These are phyloP conservation scores for Graphilbum sp. DNA, from an alignment of 2,329 filamentous ascomycete species.

Conservation along the genomic window DNA sequence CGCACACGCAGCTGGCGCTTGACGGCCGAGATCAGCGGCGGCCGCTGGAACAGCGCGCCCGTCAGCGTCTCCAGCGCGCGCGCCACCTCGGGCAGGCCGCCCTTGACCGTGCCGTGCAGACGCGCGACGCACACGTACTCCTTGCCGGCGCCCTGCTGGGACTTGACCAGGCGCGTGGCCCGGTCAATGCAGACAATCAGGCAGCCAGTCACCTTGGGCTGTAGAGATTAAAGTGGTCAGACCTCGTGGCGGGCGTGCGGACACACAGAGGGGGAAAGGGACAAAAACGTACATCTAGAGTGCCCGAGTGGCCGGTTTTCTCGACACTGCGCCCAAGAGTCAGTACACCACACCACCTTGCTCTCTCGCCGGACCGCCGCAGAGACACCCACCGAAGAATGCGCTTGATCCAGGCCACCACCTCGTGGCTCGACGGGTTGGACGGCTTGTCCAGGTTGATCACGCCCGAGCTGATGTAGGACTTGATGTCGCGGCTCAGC, in stretches of 20 bases:
- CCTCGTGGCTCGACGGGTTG: slow-evolving; percentile 95
- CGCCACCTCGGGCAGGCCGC: slow-evolving; percentile 82
- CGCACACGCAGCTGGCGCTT: slow-evolving; percentile 97
- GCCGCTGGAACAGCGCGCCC: slow-evolving; percentile 91
- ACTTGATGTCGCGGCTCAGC: slow-evolving; percentile 86
- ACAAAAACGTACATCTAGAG: slow-evolving; percentile 48
- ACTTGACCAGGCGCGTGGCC: slow-evolving; percentile 94
- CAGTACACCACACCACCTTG: not conserved
- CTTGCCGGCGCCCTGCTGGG: slow-evolving; percentile 96
- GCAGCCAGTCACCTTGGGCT: slow-evolving; percentile 62
- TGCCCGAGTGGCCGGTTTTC: slow-evolving; percentile 96
- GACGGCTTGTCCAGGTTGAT: slow-evolving; percentile 98
- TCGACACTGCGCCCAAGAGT: slow-evolving; percentile 45
- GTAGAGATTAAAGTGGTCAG: not conserved
- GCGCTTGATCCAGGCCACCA: slow-evolving; percentile 98
- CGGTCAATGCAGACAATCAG: slow-evolving; percentile 55
- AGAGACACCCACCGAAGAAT: slow-evolving; percentile 56
- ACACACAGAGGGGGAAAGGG: not conserved
- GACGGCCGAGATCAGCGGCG: slow-evolving; percentile 92
- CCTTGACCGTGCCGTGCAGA: slow-evolving; percentile 87
- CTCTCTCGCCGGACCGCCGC: not conserved
- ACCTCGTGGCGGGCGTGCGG: not conserved
- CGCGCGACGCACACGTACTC: slow-evolving; percentile 95
- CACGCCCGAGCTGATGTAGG: slow-evolving; percentile 90
- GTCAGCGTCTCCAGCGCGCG: slow-evolving; percentile 91